Evolutionary conservation across 2,329 filamentous ascomycete species (phyloP).

Genomic region (Bimuria novae-zelandiae): DNA sequence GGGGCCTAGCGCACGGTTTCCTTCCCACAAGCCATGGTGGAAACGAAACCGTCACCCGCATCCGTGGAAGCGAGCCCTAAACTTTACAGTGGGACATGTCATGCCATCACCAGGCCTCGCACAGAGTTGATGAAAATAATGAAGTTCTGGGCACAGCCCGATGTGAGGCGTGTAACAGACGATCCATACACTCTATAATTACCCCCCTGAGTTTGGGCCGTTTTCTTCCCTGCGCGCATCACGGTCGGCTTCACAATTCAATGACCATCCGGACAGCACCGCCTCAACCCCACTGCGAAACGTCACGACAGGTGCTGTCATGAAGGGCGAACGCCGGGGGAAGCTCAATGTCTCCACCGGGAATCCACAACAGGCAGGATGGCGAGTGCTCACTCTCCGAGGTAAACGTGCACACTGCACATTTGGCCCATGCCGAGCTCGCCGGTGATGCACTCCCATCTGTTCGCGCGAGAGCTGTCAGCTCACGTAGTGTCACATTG

Average conservation of each 20-base stretch:
- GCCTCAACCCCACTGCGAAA: constrained; percentile 4
- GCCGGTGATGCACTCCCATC: background rate
- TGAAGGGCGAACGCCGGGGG: background rate
- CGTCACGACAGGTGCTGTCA: background rate
- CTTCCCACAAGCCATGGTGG: background rate
- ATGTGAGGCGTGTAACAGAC: no score
- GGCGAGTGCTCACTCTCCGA: background rate
- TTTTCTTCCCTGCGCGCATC: constrained; percentile 4
- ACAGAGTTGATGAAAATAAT: no score
- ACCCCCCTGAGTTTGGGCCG: constrained; percentile 7
- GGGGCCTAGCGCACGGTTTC: background rate
- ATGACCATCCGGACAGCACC: constrained; percentile 1
- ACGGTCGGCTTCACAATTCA: no score
- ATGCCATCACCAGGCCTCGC: background rate
- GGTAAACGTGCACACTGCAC: background rate
- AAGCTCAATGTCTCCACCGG: background rate
- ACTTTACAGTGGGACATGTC: background rate
- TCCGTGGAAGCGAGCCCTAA: background rate
- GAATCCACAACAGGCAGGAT: constrained; percentile 3
- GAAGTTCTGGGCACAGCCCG: background rate
- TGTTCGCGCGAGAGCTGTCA: background rate
- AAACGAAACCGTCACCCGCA: constrained; percentile 2
- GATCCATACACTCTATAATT: no score
- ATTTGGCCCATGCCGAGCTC: background rate
- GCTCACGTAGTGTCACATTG: background rate